phyloP scores from a whole-genome alignment of 2,329 filamentous ascomycete genomes.

The Fusarium drepaniforme region DNA sequence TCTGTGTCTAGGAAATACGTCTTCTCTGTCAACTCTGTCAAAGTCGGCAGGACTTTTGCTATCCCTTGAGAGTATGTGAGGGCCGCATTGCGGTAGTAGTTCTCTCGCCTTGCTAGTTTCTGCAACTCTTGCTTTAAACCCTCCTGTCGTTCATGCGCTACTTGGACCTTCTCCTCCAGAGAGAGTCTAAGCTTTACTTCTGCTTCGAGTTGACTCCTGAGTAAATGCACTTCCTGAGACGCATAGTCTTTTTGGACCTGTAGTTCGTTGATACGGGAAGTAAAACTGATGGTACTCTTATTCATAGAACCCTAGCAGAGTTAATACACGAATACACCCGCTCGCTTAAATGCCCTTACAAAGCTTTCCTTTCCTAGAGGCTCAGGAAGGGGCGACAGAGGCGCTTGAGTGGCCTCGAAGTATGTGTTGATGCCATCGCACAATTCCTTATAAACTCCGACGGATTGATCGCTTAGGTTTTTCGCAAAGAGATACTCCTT shows the following conservation, averaged over 20 bases:
- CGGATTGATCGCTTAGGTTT: slow-evolving; percentile 16
- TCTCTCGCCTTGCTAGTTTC: slow-evolving; percentile 2
- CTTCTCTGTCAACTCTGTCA: slow-evolving; percentile 1
- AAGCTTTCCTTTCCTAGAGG: not conserved
- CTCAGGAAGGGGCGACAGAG: not conserved
- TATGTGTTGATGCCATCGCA: not conserved
- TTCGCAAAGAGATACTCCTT: slow-evolving; percentile 15
- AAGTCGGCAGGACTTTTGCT: slow-evolving; percentile 7
- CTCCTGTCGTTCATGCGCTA: not conserved
- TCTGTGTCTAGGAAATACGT: not conserved
- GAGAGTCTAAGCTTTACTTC: not conserved
- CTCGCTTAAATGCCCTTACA: not conserved
- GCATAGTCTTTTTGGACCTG: slow-evolving; percentile 7
- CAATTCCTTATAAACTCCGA: slow-evolving; percentile 4
- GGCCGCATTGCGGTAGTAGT: slow-evolving; percentile 13
- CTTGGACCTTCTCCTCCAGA: slow-evolving; percentile 4
- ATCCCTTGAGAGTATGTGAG: slow-evolving; percentile 15
- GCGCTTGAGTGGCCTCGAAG: not conserved
- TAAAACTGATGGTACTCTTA: not conserved
- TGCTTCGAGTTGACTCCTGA: not conserved
- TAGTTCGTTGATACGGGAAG: slow-evolving; percentile 2
- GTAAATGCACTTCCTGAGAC: not conserved
- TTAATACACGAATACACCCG: not conserved
- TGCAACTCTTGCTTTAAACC: slow-evolving; percentile 1
- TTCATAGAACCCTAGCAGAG: not conserved